Evolutionary conservation across 176 grass and related monocot genomes (phyloP).

Genomic region (Sorghum bicolor): DNA sequence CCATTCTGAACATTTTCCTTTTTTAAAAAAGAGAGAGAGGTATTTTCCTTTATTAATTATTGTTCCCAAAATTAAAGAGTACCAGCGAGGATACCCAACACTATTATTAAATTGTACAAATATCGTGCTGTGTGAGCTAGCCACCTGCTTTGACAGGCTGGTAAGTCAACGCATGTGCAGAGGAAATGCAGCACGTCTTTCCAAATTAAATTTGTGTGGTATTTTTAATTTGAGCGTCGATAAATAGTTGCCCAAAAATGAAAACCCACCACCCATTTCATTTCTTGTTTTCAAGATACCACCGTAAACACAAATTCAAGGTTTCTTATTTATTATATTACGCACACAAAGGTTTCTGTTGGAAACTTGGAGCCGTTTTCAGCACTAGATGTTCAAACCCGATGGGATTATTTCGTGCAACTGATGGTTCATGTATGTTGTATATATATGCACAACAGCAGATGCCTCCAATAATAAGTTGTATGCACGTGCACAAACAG

Average conservation of each 20-base stretch:
- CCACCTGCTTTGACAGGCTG: constrained; percentile 36
- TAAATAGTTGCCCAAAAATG: not conserved
- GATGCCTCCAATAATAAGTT: not conserved
- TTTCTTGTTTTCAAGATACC: not conserved
- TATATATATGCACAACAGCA: not conserved
- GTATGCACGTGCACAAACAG: not conserved
- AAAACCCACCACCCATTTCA: not conserved
- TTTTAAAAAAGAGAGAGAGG: too few species aligned
- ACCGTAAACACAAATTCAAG: not conserved
- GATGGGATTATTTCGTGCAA: not conserved
- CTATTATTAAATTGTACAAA: not conserved
- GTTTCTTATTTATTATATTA: too few species aligned
- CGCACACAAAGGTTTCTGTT: not conserved
- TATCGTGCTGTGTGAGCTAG: constrained; percentile 6
- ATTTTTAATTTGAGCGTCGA: not conserved
- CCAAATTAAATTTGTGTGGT: not conserved
- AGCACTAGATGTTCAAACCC: not conserved
- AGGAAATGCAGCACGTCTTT: constrained; percentile 9
- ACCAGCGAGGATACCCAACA: not conserved
- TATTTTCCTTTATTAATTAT: not conserved
- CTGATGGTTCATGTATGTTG: not conserved
- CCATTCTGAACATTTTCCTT: not conserved
- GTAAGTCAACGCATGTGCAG: constrained; percentile 33
- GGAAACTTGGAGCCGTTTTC: not conserved
- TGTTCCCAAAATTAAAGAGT: not conserved